Conservation (phyloP, 208 protist genomes). For the Trypanosomatidae sp. region DNA sequence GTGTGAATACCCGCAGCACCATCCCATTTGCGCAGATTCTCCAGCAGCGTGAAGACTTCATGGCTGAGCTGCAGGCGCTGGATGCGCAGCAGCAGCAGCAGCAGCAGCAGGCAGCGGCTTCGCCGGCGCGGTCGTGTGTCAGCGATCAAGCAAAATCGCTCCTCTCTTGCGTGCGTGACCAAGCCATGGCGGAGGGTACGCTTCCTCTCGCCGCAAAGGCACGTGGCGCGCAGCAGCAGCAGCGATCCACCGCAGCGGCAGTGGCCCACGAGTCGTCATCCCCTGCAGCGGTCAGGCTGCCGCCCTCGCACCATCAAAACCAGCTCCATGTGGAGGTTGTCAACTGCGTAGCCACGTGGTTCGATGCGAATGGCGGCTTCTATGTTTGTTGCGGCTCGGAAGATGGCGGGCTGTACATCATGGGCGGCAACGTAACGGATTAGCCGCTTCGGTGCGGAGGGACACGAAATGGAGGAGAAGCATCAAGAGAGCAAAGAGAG, state of each 20-base stretch:
- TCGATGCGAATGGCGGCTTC: conserved; percentile 40
- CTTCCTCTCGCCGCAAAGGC: conserved; percentile 9
- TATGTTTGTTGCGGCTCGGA: conserved; percentile 56
- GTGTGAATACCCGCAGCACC: not conserved
- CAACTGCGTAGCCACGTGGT: conserved; percentile 62
- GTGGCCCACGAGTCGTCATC: not conserved
- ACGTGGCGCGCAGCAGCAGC: conserved; percentile 14
- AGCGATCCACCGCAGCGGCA: not conserved
- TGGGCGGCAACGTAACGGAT: conserved; percentile 26
- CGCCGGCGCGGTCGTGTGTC: not conserved
- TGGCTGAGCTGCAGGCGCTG: conserved; percentile 17
- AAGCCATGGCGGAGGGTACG: conserved; percentile 22
- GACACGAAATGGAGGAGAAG: not conserved
- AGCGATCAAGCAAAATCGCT: not conserved
- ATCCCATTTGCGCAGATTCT: conserved; percentile 29
- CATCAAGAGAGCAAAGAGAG: no score
- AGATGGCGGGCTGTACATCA: conserved; percentile 48
- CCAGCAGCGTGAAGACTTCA: conserved; percentile 24
- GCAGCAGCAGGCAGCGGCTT: not conserved
- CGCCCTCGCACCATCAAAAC: conserved; percentile 27
- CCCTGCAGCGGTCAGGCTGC: conserved; percentile 3
- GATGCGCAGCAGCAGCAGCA: conserved; percentile 5
- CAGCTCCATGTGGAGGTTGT: conserved; percentile 58
- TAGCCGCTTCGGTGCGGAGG: not conserved
- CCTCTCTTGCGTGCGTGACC: conserved; percentile 11